phyloP scores from a whole-genome alignment of 495 filamentous ascomycete species.

The Talaromyces nanjingensis region DNA sequence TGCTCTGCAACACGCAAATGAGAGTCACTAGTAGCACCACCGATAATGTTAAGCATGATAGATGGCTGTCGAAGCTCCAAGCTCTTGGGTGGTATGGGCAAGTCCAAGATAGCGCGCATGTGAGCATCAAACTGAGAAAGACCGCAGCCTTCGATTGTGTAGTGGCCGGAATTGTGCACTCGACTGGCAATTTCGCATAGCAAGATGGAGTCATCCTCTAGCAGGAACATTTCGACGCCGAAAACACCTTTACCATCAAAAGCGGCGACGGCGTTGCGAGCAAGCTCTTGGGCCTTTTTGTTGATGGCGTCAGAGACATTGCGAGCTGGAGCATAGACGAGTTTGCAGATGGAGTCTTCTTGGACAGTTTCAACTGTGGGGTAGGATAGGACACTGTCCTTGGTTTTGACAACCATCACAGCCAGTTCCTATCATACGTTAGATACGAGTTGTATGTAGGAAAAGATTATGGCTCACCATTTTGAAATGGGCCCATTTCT shows the following conservation, averaged over 20 bases:
- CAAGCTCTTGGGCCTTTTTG: slow-evolving; percentile 65
- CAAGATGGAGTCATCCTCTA: slow-evolving; percentile 65
- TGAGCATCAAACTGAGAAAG: slow-evolving; percentile 91
- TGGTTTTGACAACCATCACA: slow-evolving; percentile 91
- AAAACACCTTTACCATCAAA: slow-evolving; percentile 90
- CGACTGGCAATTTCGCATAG: slow-evolving; percentile 94
- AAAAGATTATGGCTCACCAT: slow-evolving; percentile 33
- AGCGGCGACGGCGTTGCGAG: slow-evolving; percentile 66
- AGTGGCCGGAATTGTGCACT: slow-evolving; percentile 95
- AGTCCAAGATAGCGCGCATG: slow-evolving; percentile 74
- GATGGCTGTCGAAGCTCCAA: slow-evolving; percentile 56
- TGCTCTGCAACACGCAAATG: slow-evolving; percentile 60
- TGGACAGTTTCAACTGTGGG: slow-evolving; percentile 92
- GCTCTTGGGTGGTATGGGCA: slow-evolving; percentile 58
- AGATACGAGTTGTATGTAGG: neutral
- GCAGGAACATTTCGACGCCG: slow-evolving; percentile 93
- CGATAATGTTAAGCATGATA: slow-evolving; percentile 97
- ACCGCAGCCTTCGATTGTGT: slow-evolving; percentile 89
- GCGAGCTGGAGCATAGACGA: slow-evolving; percentile 81
- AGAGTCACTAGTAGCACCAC: slow-evolving; percentile 60
- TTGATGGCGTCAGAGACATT: slow-evolving; percentile 54
- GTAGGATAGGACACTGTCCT: slow-evolving; percentile 70
- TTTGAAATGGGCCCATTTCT: slow-evolving; percentile 82
- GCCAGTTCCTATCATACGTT: slow-evolving; percentile 58
- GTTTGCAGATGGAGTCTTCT: slow-evolving; percentile 92